phyloP scores from a whole-genome alignment of 257 asterid species.

The Ophiorrhiza pumila region DNA sequence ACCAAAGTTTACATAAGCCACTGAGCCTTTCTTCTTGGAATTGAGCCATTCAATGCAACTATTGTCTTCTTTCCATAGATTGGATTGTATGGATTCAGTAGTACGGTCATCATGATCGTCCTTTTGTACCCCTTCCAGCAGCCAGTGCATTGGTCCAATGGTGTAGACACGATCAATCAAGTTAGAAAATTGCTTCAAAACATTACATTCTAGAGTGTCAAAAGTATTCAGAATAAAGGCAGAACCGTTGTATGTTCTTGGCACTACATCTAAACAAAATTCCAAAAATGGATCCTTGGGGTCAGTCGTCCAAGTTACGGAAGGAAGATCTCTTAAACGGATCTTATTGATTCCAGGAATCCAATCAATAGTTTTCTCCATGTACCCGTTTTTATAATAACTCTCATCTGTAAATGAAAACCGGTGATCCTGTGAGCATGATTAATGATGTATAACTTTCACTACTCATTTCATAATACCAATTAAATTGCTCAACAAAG shows the following conservation, averaged over 20 bases:
- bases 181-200: not conserved
- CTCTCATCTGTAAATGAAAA: conserved; percentile 13
- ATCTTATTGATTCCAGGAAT: conserved; percentile 16
- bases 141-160: conserved; percentile 14
- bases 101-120: not conserved
- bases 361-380: conserved; percentile 23
- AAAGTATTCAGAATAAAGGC: conserved; percentile 9
- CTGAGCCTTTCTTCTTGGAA: conserved; percentile 2
- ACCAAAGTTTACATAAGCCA: conserved; percentile 9
- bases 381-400: conserved; percentile 11
- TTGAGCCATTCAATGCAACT: conserved; percentile 14
- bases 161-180: conserved; percentile 13
- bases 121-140: not conserved
- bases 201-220: conserved; percentile 9
- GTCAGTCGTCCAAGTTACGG: conserved; percentile 13
- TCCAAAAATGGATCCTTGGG: conserved; percentile 7
- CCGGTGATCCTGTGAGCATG: too few relatives aligned
- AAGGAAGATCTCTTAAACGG: conserved; percentile 10
- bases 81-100: conserved; percentile 2
- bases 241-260: not conserved
- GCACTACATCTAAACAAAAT: not conserved
- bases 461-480: too few relatives aligned
- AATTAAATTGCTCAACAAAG: too few relatives aligned
- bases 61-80: conserved; percentile 13
- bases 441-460: too few relatives aligned